Evolutionary conservation across 257 asterid genomes (phyloP), one percentile per base, ranked within the genome.

Genomic region (Penstemon davidsonii): DNA sequence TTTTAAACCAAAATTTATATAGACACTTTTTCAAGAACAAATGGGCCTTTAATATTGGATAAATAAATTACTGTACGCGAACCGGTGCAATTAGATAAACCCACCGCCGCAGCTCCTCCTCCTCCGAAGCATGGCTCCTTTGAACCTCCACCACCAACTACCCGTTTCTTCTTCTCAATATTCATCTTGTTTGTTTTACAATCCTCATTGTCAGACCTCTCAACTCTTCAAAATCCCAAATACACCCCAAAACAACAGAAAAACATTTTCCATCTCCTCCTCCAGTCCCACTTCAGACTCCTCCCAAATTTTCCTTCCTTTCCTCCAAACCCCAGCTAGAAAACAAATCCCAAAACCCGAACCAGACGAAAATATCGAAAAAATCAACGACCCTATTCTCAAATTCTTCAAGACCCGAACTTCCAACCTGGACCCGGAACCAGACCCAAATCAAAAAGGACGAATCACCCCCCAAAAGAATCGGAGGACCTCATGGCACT

Each of bases 401-500:
- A 81, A 76, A 45, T 90, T 90, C 92, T 85, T 90, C 76, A 77
- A 75, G 72, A 77, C 84, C 73, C 88, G 82, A 37, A 55, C 75
- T 15, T 49, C 84, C 0, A 39, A 44, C 68, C 58, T 79, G 2
- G 44, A 44, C 68, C 58, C 81, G 2, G 80, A 71, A 52, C 86
- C 87, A 54, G 93, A 92, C 88, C 93, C 95, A 11, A 74, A 3
- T 53, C 71, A 53, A 38, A 84, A 81, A 85, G 96, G 95, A 68
- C 81, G 73, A 56, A 53, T 89, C 44, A 60, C 96, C 63, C 85
- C 85, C 74, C 84, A 73, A 7, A 80, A 75, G 71, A 89, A 88
- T 67, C 86, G 97, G 4, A 86, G 74, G 72, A 82, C 87, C 3
- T 79, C 97, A 2, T 92, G 97, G 98, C 96, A 82, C 71, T 85